Evolutionary conservation across 352 stramenopile species (phyloP).

Genomic region (Globisporangium cederbergense): DNA sequence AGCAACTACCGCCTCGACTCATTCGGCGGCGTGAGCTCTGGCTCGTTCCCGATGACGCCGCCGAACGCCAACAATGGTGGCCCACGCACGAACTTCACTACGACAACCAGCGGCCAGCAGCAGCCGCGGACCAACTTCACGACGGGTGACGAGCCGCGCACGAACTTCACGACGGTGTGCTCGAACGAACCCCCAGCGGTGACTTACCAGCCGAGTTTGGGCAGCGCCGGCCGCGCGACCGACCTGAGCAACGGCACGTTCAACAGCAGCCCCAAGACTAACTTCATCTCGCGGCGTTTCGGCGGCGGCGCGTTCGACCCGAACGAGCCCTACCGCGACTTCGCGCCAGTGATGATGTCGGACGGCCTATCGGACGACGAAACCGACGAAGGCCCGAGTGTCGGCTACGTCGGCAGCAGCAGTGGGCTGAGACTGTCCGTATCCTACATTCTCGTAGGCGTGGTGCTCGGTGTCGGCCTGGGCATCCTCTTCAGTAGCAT

Average conservation of each 20-base stretch:
- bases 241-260: conserved; percentile 14
- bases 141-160: neutral
- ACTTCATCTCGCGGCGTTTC: conserved; percentile 33
- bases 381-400: neutral
- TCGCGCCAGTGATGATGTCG: conserved; percentile 13
- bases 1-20: conserved; percentile 7
- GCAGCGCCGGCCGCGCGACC: neutral
- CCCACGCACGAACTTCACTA: conserved; percentile 9
- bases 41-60: conserved; percentile 26
- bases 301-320: too few species aligned
- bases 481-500: conserved; percentile 45
- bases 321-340: conserved; percentile 6
- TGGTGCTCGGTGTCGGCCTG: conserved; percentile 42
- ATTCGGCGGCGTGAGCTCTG: conserved; percentile 8
- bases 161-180: conserved; percentile 10
- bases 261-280: conserved; percentile 35
- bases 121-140: conserved; percentile 37
- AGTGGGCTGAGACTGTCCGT: conserved; percentile 51
- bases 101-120: neutral
- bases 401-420: conserved; percentile 25
- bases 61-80: conserved; percentile 28
- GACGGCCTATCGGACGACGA: conserved; percentile 12
- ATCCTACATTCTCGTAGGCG: conserved; percentile 47
- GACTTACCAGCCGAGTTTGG: neutral
- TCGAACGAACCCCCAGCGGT: neutral